Conservation (phyloP, 192 early-diverging fungal genomes). For the Obelidium mucronatum region DNA sequence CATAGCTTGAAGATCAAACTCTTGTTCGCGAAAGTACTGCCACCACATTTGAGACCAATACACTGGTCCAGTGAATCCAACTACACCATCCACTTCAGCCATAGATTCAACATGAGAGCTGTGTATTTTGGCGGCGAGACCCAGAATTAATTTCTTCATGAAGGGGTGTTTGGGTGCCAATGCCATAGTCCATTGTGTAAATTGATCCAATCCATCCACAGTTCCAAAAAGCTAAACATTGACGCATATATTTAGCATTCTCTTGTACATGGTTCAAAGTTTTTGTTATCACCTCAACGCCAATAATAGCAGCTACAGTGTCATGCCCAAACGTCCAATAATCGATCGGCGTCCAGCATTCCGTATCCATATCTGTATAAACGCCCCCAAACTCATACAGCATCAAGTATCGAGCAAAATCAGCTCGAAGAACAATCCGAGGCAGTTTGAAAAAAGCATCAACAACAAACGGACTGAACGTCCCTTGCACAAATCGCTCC, state of each 20-base stretch:
- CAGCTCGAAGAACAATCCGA: constrained; percentile 32
- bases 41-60: constrained; percentile 1
- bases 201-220: constrained; percentile 1
- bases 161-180: constrained; percentile 30
- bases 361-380: constrained; percentile 46
- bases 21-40: not conserved
- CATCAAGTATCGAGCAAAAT: constrained; percentile 43
- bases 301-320: constrained; percentile 8
- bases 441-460: constrained; percentile 21
- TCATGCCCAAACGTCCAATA: constrained; percentile 32
- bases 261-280: not conserved
- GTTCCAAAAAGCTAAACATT: not conserved
- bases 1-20: not conserved
- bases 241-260: not conserved
- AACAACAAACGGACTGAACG: not conserved
- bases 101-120: not conserved
- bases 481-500: constrained; percentile 7
- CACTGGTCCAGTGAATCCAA: constrained; percentile 24
- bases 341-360: constrained; percentile 22
- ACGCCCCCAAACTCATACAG: constrained; percentile 43
- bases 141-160: constrained; percentile 5
- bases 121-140: constrained; percentile 11
- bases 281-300: constrained; percentile 13
- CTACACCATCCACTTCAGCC: not conserved
- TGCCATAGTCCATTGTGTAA: constrained; percentile 43